Conservation (phyloP, 441 rosid genomes). For the Raphanus hybrid region DNA sequence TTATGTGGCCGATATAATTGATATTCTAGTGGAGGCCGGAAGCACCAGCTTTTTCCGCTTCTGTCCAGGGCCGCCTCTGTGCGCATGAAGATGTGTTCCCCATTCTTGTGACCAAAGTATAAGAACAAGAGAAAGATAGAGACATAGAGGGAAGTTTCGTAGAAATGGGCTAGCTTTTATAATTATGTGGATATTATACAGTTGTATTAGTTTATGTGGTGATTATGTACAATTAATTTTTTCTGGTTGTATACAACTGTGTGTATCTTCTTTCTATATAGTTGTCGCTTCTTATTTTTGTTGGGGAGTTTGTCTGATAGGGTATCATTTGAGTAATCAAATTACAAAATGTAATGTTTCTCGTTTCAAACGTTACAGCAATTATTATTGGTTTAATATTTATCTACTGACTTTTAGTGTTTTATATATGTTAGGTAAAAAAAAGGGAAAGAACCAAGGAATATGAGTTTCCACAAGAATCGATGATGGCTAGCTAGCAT, state of each 20-base stretch:
- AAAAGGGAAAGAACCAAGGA: too few relatives aligned
- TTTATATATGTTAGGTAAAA: too few relatives aligned
- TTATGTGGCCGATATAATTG: too few relatives aligned
- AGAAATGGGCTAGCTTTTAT: slow-evolving; percentile 31
- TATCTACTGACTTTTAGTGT: too few relatives aligned
- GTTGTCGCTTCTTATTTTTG: slow-evolving; percentile 41
- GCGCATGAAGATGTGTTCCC: slow-evolving; percentile 47
- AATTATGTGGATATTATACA: slow-evolving; percentile 15
- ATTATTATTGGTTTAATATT: too few relatives aligned
- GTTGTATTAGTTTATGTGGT: slow-evolving; percentile 25
- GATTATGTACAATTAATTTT: slow-evolving; percentile 28
- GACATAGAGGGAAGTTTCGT: background rate
- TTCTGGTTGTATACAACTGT: slow-evolving; percentile 44
- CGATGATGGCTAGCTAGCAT: too few relatives aligned
- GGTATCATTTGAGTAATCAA: slow-evolving; percentile 6
- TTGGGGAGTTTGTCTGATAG: slow-evolving; percentile 27
- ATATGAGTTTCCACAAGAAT: too few relatives aligned
- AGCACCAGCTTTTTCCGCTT: too few relatives aligned
- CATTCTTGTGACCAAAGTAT: slow-evolving; percentile 30
- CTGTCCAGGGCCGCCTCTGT: background rate
- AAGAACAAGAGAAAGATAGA: slow-evolving; percentile 8
- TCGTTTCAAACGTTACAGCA: background rate
- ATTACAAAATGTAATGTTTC: slow-evolving; percentile 22
- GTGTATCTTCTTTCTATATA: slow-evolving; percentile 35
- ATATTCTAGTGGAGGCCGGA: too few relatives aligned